phyloP scores from a whole-genome alignment of 208 protist genomes.

The Borovskyia barvae region DNA sequence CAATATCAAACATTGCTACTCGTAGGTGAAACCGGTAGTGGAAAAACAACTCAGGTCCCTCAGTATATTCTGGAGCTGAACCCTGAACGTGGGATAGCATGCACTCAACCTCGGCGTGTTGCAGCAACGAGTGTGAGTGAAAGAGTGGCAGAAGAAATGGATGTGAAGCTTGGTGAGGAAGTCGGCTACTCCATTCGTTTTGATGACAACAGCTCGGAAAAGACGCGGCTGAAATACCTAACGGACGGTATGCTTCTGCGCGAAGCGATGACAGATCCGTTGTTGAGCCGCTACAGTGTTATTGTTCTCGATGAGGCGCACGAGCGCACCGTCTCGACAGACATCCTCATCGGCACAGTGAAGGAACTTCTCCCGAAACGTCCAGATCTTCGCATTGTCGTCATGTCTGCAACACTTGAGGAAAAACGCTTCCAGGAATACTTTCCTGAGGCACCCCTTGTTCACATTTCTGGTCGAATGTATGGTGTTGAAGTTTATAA shows the following conservation, averaged over 20 bases:
- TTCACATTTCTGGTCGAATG: slow-evolving; percentile 97
- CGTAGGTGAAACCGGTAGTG: slow-evolving; percentile 93
- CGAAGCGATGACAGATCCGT: slow-evolving; percentile 94
- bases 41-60: slow-evolving; percentile 95
- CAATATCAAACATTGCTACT: slow-evolving; percentile 90
- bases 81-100: slow-evolving; percentile 74
- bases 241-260: slow-evolving; percentile 99
- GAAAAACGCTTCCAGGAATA: slow-evolving; percentile 97
- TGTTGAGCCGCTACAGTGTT: slow-evolving; percentile 92
- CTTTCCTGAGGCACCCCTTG: slow-evolving; percentile 96
- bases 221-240: slow-evolving; percentile 98
- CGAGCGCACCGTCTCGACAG: slow-evolving; percentile 98
- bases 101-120: slow-evolving; percentile 98
- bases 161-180: slow-evolving; percentile 94
- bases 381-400: slow-evolving; percentile 95
- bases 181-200: slow-evolving; percentile 99
- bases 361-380: slow-evolving; percentile 87
- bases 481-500: slow-evolving; percentile 92
- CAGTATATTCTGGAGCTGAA: slow-evolving; percentile 93
- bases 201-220: slow-evolving; percentile 93
- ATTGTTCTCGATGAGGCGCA: slow-evolving; percentile 99
- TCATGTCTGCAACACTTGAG: slow-evolving; percentile 98
- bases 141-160: slow-evolving; percentile 98
- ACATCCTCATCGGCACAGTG: slow-evolving; percentile 98
- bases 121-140: slow-evolving; percentile 98